Evolutionary conservation across 768 basidiomycete species (phyloP).

Genomic region (Tricholoma furcatifolium): DNA sequence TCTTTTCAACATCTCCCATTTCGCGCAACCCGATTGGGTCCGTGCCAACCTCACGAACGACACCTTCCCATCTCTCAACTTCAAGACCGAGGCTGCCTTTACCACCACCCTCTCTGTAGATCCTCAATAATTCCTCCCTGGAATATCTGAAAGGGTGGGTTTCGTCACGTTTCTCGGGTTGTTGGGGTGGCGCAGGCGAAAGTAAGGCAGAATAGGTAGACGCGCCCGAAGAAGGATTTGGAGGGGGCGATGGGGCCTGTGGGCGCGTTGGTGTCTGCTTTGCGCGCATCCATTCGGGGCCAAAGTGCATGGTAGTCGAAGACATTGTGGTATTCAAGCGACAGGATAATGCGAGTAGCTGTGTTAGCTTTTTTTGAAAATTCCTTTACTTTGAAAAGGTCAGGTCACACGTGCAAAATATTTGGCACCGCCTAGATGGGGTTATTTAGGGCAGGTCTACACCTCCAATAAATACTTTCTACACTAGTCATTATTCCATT

Average conservation of each 20-base stretch:
- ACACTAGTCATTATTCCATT: constrained; percentile 27
- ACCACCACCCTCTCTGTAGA: constrained; percentile 79
- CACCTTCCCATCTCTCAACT: constrained; percentile 88
- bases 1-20: constrained; percentile 81
- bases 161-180: constrained; percentile 59
- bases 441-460: constrained; percentile 40
- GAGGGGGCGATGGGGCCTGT: constrained; percentile 61
- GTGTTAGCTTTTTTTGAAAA: constrained; percentile 27
- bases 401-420: constrained; percentile 43
- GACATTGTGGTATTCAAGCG: constrained; percentile 37
- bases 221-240: constrained; percentile 45
- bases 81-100: constrained; percentile 76
- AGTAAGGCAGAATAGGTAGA: constrained; percentile 74
- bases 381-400: constrained; percentile 27
- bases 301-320: constrained; percentile 81
- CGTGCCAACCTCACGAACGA: constrained; percentile 71
- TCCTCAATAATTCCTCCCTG: constrained; percentile 80
- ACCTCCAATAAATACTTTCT: constrained; percentile 1
- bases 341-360: constrained; percentile 19
- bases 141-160: constrained; percentile 83
- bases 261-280: constrained; percentile 59
- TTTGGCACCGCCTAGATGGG: constrained; percentile 19
- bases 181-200: constrained; percentile 48
- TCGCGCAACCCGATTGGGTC: constrained; percentile 80
- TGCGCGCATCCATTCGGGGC: constrained; percentile 90